phyloP scores from a whole-genome alignment of 352 stramenopile species.

The Globisporangium echinulatum region DNA sequence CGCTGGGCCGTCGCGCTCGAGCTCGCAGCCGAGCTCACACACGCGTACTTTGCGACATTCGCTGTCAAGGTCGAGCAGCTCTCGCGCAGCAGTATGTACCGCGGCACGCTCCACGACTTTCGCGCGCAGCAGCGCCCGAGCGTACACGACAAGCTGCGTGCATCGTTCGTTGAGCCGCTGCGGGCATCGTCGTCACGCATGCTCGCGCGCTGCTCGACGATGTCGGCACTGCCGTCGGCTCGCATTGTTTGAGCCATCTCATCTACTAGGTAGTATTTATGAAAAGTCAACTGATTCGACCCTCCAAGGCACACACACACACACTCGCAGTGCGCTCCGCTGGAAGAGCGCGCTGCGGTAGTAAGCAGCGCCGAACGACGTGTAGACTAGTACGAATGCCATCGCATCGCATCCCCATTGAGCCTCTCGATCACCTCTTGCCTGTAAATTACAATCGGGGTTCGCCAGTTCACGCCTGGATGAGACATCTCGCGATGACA shows the following conservation, averaged over 20 bases:
- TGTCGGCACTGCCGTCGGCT: too few species aligned
- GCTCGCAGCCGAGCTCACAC: conserved; percentile 48
- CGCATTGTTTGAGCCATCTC: too few species aligned
- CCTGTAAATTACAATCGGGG: too few species aligned
- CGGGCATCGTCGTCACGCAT: not conserved
- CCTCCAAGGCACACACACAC: too few species aligned
- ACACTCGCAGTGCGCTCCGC: too few species aligned
- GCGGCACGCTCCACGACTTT: conserved; percentile 49
- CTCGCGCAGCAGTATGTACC: conserved; percentile 56
- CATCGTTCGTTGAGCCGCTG: conserved; percentile 9
- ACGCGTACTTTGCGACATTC: conserved; percentile 54
- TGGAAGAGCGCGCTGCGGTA: too few species aligned
- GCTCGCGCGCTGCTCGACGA: not conserved
- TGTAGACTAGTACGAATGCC: too few species aligned
- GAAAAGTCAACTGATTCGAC: not conserved
- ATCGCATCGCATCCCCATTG: too few species aligned
- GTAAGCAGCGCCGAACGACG: too few species aligned
- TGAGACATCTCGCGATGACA: too few species aligned
- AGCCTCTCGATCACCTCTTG: too few species aligned
- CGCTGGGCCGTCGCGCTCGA: conserved; percentile 49
- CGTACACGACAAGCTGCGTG: conserved; percentile 19
- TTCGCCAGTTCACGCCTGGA: too few species aligned
- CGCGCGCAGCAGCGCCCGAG: conserved; percentile 18
- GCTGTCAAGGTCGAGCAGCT: conserved; percentile 58
- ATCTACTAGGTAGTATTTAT: not conserved